Evolutionary conservation across 805 yeast species (phyloP).

Genomic region (Myxozyma sirexii): DNA sequence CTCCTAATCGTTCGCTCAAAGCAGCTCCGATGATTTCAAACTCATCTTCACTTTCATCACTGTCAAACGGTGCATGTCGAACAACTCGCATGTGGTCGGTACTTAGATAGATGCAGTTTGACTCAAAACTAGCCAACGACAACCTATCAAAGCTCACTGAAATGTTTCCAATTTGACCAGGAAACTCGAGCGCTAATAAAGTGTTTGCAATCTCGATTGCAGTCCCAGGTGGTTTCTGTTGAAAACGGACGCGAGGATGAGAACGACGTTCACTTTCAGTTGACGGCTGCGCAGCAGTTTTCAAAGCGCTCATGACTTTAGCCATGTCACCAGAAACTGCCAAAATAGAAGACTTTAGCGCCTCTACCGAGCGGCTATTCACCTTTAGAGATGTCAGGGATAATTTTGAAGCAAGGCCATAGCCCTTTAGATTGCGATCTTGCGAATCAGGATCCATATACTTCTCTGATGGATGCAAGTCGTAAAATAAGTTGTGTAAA

Average conservation of each 20-base stretch:
- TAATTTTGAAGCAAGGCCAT: constrained; percentile 1
- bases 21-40: constrained; percentile 26
- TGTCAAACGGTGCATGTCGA: neutral
- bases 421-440: neutral
- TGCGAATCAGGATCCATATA: constrained; percentile 5
- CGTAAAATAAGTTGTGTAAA: neutral
- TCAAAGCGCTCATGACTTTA: neutral
- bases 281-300: neutral
- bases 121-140: constrained; percentile 6
- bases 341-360: neutral
- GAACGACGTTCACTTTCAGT: neutral
- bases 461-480: neutral
- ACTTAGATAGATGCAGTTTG: neutral
- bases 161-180: constrained; percentile 6
- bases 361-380: constrained; percentile 4
- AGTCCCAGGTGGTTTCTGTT: neutral
- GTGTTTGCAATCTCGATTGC: neutral
- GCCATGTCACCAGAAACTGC: constrained; percentile 6
- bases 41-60: constrained; percentile 10
- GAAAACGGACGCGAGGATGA: constrained; percentile 16
- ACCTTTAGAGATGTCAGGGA: constrained; percentile 7
- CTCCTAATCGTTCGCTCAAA: constrained; percentile 22
- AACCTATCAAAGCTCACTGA: neutral
- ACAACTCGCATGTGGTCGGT: neutral
- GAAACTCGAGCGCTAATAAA: constrained; percentile 6